phyloP scores from a whole-genome alignment of 768 basidiomycete genomes.

The Chalciporus chontae region DNA sequence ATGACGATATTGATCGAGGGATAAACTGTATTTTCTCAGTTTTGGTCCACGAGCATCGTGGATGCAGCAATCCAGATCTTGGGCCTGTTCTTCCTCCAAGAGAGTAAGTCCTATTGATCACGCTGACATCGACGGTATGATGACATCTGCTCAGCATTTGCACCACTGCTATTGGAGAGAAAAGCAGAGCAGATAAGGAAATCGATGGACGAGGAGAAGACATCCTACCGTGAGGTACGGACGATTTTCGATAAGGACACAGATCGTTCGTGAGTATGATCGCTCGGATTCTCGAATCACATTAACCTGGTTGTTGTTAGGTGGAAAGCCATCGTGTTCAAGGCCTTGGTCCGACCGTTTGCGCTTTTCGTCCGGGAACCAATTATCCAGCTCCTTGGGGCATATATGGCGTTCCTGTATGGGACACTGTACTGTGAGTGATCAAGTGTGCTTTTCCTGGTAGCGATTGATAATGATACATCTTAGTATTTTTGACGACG shows the following conservation, averaged over 20 bases:
- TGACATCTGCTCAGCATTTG: constrained; percentile 22
- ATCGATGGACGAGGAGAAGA: constrained; percentile 48
- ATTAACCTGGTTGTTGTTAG: constrained; percentile 28
- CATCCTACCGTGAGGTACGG: constrained; percentile 32
- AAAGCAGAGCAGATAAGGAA: constrained; percentile 48
- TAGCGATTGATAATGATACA: background rate
- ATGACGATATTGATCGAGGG: background rate
- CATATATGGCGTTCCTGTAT: constrained; percentile 71
- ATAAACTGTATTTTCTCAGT: constrained; percentile 32
- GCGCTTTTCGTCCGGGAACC: constrained; percentile 55
- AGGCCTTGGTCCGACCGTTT: constrained; percentile 67
- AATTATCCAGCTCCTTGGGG: constrained; percentile 62
- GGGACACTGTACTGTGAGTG: constrained; percentile 55
- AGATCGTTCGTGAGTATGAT: constrained; percentile 40
- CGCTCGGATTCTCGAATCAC: background rate
- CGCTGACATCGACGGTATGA: constrained; percentile 8
- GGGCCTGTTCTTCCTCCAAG: constrained; percentile 56
- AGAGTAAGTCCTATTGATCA: constrained; percentile 43
- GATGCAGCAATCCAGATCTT: constrained; percentile 51
- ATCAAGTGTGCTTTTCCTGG: background rate
- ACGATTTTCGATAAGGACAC: constrained; percentile 44
- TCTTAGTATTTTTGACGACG: constrained; percentile 63
- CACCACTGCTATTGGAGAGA: constrained; percentile 37
- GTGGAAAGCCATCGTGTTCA: constrained; percentile 48
- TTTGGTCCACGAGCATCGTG: constrained; percentile 63